Percentiles rank a stretch among this genome's conserved stretches.
Conservation (phyloP, 2,329 filamentous ascomycete species). For the Aspergillus fijiensis region DNA sequence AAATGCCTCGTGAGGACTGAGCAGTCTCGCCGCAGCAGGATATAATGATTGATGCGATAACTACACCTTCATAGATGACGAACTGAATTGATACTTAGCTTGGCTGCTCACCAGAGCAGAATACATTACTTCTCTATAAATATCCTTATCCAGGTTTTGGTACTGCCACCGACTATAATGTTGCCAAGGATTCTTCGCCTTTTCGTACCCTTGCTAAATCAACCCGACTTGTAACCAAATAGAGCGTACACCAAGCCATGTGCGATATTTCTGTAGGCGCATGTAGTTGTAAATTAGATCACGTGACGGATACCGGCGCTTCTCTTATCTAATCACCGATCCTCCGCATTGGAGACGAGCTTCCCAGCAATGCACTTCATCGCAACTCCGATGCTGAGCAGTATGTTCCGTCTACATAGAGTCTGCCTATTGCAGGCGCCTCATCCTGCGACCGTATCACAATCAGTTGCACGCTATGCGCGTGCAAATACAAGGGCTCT, state of each 20-base stretch:
- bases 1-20: conserved; percentile 46
- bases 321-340: conserved; percentile 5
- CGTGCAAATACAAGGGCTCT: conserved; percentile 18
- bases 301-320: neutral
- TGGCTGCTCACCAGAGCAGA: neutral
- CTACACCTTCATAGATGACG: conserved; percentile 4
- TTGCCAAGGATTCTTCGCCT: neutral
- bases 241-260: too few relatives aligned
- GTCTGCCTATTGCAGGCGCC: conserved; percentile 25
- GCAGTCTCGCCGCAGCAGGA: neutral
- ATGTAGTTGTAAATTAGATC: neutral
- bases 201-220: neutral
- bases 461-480: conserved; percentile 5
- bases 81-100: neutral
- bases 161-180: neutral
- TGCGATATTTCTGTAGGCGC: too few relatives aligned
- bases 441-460: conserved; percentile 4
- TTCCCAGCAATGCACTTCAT: neutral
- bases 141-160: neutral
- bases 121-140: neutral
- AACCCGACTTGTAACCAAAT: neutral
- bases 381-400: conserved; percentile 24
- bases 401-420: conserved; percentile 29
- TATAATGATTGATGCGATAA: neutral
- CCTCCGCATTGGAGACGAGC: neutral